Conservation (phyloP, 371 early-diverging fungal genomes). For the Mucor racemosus region DNA sequence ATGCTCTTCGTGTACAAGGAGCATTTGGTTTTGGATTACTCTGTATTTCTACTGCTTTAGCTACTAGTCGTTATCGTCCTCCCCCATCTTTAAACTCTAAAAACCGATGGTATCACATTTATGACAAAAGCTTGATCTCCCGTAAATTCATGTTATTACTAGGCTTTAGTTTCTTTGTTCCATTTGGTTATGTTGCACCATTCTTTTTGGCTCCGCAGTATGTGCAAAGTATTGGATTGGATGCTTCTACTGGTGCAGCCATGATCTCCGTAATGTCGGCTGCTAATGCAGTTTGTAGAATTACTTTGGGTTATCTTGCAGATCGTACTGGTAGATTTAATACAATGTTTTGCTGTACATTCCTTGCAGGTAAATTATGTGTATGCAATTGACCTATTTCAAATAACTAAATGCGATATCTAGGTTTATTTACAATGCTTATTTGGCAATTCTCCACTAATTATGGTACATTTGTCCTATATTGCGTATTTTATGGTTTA, state of each 20-base stretch:
- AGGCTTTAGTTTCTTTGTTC: constrained; percentile 32
- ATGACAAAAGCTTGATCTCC: constrained; percentile 26
- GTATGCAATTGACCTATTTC: not conserved
- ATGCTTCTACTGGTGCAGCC: constrained; percentile 25
- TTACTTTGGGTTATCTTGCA: constrained; percentile 42
- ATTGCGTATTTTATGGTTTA: constrained; percentile 54
- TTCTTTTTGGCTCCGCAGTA: constrained; percentile 48
- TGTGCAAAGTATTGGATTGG: constrained; percentile 33
- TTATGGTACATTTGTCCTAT: constrained; percentile 26
- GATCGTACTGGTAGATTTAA: constrained; percentile 54
- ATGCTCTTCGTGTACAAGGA: constrained; percentile 55
- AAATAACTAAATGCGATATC: not conserved
- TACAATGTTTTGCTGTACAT: constrained; percentile 53
- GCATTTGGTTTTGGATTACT: constrained; percentile 43
- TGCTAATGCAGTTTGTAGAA: constrained; percentile 50
- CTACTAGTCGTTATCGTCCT: constrained; percentile 39
- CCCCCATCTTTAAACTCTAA: constrained; percentile 17
- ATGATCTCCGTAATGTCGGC: constrained; percentile 47
- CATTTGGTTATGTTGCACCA: constrained; percentile 41
- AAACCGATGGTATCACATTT: constrained; percentile 29
- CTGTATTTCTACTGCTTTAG: constrained; percentile 41
- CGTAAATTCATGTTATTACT: constrained; percentile 25
- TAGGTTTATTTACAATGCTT: constrained; percentile 55
- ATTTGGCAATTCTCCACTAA: constrained; percentile 72
- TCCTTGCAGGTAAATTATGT: constrained; percentile 33